Evolutionary conservation across 2,329 filamentous ascomycete species (phyloP).

Genomic region (Blastomyces parvus): DNA sequence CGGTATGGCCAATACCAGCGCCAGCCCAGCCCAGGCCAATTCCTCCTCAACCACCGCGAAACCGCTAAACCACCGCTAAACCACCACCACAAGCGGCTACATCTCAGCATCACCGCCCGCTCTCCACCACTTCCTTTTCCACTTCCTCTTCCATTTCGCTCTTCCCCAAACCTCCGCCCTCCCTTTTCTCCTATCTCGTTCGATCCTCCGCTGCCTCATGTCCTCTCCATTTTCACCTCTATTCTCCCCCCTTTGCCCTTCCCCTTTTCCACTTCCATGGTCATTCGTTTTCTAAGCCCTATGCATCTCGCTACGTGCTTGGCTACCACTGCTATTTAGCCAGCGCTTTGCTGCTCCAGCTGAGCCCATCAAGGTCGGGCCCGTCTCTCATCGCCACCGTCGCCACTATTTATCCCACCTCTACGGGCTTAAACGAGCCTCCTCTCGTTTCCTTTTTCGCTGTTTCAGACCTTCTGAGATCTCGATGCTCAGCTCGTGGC

Average conservation of each 20-base stretch:
- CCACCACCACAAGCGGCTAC: background rate
- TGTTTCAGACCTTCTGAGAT: conserved; percentile 11
- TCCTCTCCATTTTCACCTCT: background rate
- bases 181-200: conserved; percentile 4
- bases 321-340: conserved; percentile 3
- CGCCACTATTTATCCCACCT: conserved; percentile 11
- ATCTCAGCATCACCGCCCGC: background rate
- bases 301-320: conserved; percentile 14
- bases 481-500: conserved; percentile 18
- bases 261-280: conserved; percentile 6
- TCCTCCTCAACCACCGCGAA: background rate
- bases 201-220: conserved; percentile 16
- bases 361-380: conserved; percentile 10
- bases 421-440: conserved; percentile 2
- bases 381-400: conserved; percentile 14
- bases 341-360: conserved; percentile 10
- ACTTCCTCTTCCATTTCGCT: background rate
- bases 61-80: background rate
- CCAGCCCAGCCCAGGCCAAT: background rate
- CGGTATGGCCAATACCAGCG: background rate
- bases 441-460: conserved; percentile 10
- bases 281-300: conserved; percentile 11
- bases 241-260: background rate
- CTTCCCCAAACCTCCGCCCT: background rate
- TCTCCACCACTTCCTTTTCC: conserved; percentile 2